Conservation (phyloP, 2,329 filamentous ascomycete genomes). For the Hyphodiscus sp. region DNA sequence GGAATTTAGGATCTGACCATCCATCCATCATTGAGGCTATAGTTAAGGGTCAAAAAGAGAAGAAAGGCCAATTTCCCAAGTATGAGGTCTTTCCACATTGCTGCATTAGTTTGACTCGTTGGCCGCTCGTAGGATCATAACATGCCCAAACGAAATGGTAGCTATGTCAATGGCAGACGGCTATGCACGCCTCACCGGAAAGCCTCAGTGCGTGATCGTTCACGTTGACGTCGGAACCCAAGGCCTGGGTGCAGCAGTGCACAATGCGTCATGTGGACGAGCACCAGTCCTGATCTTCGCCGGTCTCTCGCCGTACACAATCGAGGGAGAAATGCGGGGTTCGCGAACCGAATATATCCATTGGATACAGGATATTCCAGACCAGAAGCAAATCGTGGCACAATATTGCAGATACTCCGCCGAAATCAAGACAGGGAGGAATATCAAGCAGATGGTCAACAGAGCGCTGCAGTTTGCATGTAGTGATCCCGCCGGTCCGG, state of each 20-base stretch:
- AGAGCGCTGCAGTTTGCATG: conserved; percentile 65
- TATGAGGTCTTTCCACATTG: neutral
- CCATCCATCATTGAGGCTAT: conserved; percentile 68
- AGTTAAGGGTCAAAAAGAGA: conserved; percentile 63
- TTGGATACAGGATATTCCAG: conserved; percentile 72
- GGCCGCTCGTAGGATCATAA: neutral
- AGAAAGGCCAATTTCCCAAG: conserved; percentile 52
- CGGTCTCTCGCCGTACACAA: conserved; percentile 65
- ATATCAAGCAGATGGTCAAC: conserved; percentile 70
- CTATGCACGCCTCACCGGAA: conserved; percentile 59
- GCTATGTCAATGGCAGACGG: conserved; percentile 73
- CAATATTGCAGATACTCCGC: conserved; percentile 68
- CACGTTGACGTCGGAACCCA: conserved; percentile 74
- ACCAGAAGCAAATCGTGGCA: conserved; percentile 65
- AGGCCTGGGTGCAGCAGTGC: conserved; percentile 57
- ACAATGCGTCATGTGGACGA: conserved; percentile 65
- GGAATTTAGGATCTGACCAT: conserved; percentile 54
- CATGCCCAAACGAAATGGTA: conserved; percentile 49
- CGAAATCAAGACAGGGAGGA: conserved; percentile 66
- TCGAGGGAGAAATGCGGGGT: conserved; percentile 65
- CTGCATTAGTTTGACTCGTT: conserved; percentile 32
- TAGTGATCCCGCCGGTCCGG: conserved; percentile 61
- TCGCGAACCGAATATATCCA: conserved; percentile 71
- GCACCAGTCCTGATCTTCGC: conserved; percentile 68
- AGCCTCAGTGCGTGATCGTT: conserved; percentile 43